These are phyloP conservation scores for Kluyveromyces sp. DNA, from an alignment of 1,139 yeast genomes.

Conservation along the genomic window DNA sequence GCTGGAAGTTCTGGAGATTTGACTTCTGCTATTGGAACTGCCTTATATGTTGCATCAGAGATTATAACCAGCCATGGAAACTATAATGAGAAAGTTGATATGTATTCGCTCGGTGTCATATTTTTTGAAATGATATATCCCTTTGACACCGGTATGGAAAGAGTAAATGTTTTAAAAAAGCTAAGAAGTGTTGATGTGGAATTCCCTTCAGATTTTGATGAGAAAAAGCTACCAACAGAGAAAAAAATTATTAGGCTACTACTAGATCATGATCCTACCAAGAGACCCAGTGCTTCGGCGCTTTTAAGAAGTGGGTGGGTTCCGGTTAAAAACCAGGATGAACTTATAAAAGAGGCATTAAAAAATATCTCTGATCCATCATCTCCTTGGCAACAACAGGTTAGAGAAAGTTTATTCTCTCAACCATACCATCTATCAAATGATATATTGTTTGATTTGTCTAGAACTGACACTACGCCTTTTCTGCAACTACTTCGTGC, in stretches of 20 bases:
- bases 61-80: conserved; percentile 60
- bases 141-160: conserved; percentile 84
- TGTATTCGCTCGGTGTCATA: conserved; percentile 90
- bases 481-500: conserved; percentile 32
- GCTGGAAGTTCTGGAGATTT: conserved; percentile 52
- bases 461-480: conserved; percentile 26
- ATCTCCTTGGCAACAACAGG: conserved; percentile 92
- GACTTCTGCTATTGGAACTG: conserved; percentile 90
- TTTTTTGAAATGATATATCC: conserved; percentile 91
- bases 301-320: conserved; percentile 72
- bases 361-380: conserved; percentile 81
- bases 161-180: conserved; percentile 60
- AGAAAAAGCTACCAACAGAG: conserved; percentile 46
- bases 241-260: conserved; percentile 56
- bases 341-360: conserved; percentile 78
- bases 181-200: conserved; percentile 51
- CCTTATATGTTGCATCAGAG: conserved; percentile 87
- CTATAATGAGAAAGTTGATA: conserved; percentile 87
- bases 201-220: conserved; percentile 61
- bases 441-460: conserved; percentile 69
- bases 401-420: conserved; percentile 72
- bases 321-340: conserved; percentile 87
- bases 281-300: conserved; percentile 72
- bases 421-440: conserved; percentile 79
- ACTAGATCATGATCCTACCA: conserved; percentile 68